Conservation (phyloP, 345 rosid species). For the Bruguiera sexangula region DNA sequence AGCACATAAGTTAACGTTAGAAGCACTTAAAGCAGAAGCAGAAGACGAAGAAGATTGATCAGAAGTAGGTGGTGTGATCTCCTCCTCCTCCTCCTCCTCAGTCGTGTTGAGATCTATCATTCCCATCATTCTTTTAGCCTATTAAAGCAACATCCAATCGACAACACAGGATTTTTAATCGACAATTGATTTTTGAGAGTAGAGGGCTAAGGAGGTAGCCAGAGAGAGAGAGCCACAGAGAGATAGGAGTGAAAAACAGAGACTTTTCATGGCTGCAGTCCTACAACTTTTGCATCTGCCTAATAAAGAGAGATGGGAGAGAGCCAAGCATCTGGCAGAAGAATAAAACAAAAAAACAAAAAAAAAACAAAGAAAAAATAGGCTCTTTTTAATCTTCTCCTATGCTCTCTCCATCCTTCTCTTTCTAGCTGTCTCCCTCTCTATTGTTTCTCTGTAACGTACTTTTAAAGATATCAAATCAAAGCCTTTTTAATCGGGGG, state of each 20-base stretch:
- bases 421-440: neutral
- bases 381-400: neutral
- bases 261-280: conserved; percentile 41
- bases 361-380: no score
- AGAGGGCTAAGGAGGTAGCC: neutral
- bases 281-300: conserved; percentile 31
- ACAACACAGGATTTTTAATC: neutral
- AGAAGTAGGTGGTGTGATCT: conserved; percentile 54
- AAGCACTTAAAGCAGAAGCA: conserved; percentile 44
- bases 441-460: no score
- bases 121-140: conserved; percentile 54
- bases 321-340: conserved; percentile 11
- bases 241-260: neutral
- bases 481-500: conserved; percentile 22
- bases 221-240: neutral
- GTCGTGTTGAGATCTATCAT: conserved; percentile 92
- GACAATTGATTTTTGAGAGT: neutral
- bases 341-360: conserved; percentile 13
- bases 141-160: neutral
- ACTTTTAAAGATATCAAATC: conserved; percentile 31
- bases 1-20: conserved; percentile 16
- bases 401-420: neutral
- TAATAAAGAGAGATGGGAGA: conserved; percentile 9
- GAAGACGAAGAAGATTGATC: conserved; percentile 52
- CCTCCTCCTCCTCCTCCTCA: conserved; percentile 54